These are phyloP conservation scores for Telopea speciosissima DNA, from an alignment of 177 flowering plant genomes.

Conservation along the genomic window DNA sequence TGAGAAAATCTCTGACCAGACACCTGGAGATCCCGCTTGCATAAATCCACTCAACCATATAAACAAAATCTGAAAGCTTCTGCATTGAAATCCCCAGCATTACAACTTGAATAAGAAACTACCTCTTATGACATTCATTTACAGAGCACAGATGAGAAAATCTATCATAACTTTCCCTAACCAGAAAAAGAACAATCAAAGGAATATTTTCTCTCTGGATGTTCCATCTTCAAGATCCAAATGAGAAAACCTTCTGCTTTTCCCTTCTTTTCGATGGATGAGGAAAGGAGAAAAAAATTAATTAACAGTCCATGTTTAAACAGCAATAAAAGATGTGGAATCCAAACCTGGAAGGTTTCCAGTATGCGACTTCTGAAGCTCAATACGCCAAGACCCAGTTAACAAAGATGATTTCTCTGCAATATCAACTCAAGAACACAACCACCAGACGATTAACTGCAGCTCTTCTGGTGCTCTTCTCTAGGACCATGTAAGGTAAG, in stretches of 20 bases:
- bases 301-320: not conserved
- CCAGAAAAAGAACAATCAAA: not conserved
- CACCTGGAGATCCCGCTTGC: not conserved
- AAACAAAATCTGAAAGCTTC: not conserved
- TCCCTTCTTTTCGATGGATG: not conserved
- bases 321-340: slow-evolving; percentile 1
- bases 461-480: slow-evolving; percentile 3
- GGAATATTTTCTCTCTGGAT: not conserved
- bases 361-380: too few relatives aligned
- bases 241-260: not conserved
- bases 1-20: slow-evolving; percentile 4
- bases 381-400: not conserved
- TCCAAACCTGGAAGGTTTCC: slow-evolving; percentile 1
- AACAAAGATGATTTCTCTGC: not conserved
- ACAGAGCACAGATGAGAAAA: slow-evolving; percentile 12
- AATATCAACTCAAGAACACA: not conserved
- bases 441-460: not conserved
- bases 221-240: slow-evolving; percentile 2
- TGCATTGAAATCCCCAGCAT: slow-evolving; percentile 6
- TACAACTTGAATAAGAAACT: slow-evolving; percentile 5
- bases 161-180: not conserved
- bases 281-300: not conserved
- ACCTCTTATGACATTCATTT: slow-evolving; percentile 7
- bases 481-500: slow-evolving; percentile 8
- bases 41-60: not conserved